Conservation (phyloP, 768 basidiomycete species). For the Leccinum pellstonianum region DNA sequence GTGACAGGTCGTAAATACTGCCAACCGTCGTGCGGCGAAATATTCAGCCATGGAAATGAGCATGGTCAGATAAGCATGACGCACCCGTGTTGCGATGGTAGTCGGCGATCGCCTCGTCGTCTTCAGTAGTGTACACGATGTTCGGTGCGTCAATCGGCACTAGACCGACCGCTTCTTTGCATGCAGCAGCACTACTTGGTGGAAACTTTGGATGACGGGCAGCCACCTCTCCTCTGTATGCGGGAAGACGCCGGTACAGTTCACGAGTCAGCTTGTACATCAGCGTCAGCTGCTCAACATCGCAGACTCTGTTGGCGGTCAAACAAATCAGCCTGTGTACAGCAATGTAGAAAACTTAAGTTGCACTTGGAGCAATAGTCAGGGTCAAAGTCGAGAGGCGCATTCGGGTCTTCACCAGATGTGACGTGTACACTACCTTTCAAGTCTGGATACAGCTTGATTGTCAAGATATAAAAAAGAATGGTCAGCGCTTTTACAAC, state of each 20-base stretch:
- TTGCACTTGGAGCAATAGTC: conserved; percentile 44
- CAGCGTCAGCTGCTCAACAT: conserved; percentile 47
- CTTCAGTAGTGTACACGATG: not conserved
- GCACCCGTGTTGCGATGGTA: not conserved
- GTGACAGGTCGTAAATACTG: not conserved
- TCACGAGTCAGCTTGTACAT: conserved; percentile 57
- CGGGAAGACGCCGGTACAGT: conserved; percentile 50
- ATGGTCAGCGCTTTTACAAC: not conserved
- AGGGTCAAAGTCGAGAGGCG: conserved; percentile 44
- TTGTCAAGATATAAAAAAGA: not conserved
- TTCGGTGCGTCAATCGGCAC: conserved; percentile 1
- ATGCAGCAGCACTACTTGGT: conserved; percentile 27
- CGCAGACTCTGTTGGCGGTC: conserved; percentile 26
- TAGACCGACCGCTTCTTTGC: conserved; percentile 19
- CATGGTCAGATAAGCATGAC: not conserved
- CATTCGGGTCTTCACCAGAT: conserved; percentile 40
- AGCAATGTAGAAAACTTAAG: not conserved
- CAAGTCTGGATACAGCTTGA: conserved; percentile 44
- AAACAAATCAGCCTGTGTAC: not conserved
- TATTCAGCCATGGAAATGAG: not conserved
- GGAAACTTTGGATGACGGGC: conserved; percentile 31
- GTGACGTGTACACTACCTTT: conserved; percentile 48
- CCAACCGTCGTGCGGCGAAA: not conserved
- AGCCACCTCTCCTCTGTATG: conserved; percentile 22
- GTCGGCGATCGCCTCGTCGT: not conserved